Evolutionary conservation across 192 early-diverging fungal species (phyloP).

Genomic region (Backusella morwellensis): DNA sequence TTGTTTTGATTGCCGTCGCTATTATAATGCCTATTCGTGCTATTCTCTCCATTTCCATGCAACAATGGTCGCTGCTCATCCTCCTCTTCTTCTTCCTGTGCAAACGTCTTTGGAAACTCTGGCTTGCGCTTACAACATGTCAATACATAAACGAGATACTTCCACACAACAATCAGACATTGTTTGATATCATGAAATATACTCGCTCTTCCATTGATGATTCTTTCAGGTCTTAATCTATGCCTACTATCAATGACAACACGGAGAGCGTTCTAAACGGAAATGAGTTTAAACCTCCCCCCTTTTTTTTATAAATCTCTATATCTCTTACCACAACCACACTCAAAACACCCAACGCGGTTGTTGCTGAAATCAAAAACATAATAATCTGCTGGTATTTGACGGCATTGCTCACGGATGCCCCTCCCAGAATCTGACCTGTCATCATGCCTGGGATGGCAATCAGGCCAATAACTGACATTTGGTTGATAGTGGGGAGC

Average conservation of each 20-base stretch:
- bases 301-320: background rate
- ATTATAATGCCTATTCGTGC: background rate
- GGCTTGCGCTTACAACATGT: background rate
- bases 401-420: constrained; percentile 72
- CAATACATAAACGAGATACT: background rate
- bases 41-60: background rate
- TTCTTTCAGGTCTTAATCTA: constrained; percentile 23
- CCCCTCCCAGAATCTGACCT: constrained; percentile 84
- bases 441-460: constrained; percentile 90
- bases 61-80: background rate
- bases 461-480: constrained; percentile 83
- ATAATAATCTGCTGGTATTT: constrained; percentile 83
- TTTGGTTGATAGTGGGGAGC: constrained; percentile 79
- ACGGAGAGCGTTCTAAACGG: constrained; percentile 6
- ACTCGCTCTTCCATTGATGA: constrained; percentile 15
- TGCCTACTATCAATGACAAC: constrained; percentile 18
- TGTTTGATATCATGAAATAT: constrained; percentile 12
- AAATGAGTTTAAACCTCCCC: background rate
- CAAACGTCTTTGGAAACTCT: background rate
- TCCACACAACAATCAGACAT: background rate
- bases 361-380: constrained; percentile 80
- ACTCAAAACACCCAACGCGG: constrained; percentile 58
- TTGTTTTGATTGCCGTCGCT: background rate
- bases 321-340: constrained; percentile 41
- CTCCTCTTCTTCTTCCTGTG: background rate